Evolutionary conservation across 306 rosid genomes (phyloP), one percentile per base, ranked within the genome.

Genomic region (Albizia julibrissin): DNA sequence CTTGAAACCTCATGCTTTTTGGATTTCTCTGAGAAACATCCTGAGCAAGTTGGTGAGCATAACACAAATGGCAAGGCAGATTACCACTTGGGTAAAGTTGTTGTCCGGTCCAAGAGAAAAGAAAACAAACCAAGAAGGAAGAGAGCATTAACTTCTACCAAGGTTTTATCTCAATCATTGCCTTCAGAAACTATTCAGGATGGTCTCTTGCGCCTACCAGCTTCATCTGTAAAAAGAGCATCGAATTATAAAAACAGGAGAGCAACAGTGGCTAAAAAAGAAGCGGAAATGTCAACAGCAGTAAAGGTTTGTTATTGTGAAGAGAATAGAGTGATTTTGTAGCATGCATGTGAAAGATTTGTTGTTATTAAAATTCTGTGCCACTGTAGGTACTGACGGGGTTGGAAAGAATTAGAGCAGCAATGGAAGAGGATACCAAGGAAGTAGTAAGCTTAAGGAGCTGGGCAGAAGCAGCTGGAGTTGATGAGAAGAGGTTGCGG

Each of bases 381-480:
- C 74, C 39, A 2, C 70, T 76, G 2, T 88, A 93, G 99, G 88
- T 89, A 74, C 80, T 95, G 65, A 92, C 91, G 27, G 87, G 88
- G 34, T 87, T 95, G 88, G 97, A 92, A 80, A 91, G 88, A 87
- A 84, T 92, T 71, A 89, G 87, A 86, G 80, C 72, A 74, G 81
- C 89, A 29, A 69, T 93, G 84, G 96, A 93, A 84, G 90, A 84
- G 84, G 95, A 91, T 79, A 85, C 90, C 5, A 89, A 92, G 40
- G 84, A 46, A 77, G 87, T 72, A 46, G 92, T 84, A 27, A 93
- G 89, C 85, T 80, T 93, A 87, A 88, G 91, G 65, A 83, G 85
- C 85, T 93, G 99, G 98, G 98, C 99, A 5, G 87, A 88, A 81
- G 96, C 97, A 64, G 88, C 89, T 37, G 88, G 98, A 52, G 72